Evolutionary conservation across 2,329 filamentous ascomycete genomes (phyloP).

Genomic region (Paraconiothyrium brasiliense): DNA sequence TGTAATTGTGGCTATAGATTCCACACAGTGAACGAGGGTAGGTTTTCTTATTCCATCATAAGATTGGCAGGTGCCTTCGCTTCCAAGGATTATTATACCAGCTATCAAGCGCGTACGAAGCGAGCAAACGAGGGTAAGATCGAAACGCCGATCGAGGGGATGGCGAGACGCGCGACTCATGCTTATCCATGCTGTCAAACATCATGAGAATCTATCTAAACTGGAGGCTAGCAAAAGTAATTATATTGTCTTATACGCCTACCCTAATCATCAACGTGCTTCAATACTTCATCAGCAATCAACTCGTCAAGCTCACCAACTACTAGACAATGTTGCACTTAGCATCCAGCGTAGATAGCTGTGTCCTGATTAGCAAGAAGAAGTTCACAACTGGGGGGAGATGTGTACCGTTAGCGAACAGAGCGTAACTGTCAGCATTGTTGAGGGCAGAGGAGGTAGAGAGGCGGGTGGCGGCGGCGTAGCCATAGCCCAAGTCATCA

Average conservation of each 20-base stretch:
- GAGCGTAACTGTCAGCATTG: constrained; percentile 69
- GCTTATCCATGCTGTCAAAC: background rate
- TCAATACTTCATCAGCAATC: background rate
- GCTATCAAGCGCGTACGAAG: too few species aligned
- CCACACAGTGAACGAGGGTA: too few species aligned
- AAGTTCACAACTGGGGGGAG: too few species aligned
- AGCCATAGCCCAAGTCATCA: constrained; percentile 64
- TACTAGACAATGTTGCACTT: background rate
- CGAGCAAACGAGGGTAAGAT: background rate
- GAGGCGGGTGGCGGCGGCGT: constrained; percentile 57
- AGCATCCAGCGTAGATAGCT: constrained; percentile 24
- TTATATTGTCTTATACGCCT: background rate
- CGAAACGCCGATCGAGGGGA: background rate
- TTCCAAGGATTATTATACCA: too few species aligned
- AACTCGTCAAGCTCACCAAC: background rate
- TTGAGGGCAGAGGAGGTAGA: constrained; percentile 60
- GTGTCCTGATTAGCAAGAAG: background rate
- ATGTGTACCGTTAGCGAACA: constrained; percentile 58
- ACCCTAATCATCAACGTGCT: background rate
- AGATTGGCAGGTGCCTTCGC: too few species aligned
- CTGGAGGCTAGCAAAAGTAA: background rate
- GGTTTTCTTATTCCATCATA: too few species aligned
- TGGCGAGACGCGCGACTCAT: background rate
- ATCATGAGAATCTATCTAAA: background rate
- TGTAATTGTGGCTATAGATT: too few species aligned